These are phyloP conservation scores for Brassica incana DNA, from an alignment of 345 rosid genomes.

Conservation along the genomic window DNA sequence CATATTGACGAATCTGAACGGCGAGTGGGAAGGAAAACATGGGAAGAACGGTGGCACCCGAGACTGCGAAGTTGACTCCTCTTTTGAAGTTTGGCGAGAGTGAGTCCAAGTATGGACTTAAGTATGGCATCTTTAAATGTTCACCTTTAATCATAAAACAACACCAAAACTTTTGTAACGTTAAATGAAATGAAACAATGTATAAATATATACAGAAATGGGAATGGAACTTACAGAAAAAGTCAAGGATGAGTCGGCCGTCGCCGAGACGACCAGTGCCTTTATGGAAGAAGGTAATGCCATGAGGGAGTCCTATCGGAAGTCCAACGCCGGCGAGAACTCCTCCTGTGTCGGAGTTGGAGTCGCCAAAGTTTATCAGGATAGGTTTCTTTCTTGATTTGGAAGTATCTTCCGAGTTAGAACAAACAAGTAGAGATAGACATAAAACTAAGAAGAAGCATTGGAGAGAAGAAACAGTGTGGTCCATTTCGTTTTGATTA, in stretches of 20 bases:
- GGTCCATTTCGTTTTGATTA: constrained; percentile 4
- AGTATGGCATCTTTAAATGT: constrained; percentile 36
- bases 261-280: constrained; percentile 50
- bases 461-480: neutral
- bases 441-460: constrained; percentile 20
- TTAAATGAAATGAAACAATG: neutral
- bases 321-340: constrained; percentile 43
- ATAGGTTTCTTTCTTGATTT: constrained; percentile 37
- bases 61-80: constrained; percentile 51
- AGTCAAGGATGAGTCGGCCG: constrained; percentile 65
- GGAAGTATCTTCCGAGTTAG: neutral
- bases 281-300: constrained; percentile 50
- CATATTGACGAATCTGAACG: constrained; percentile 46
- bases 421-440: constrained; percentile 30
- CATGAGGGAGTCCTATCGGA: constrained; percentile 48
- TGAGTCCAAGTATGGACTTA: constrained; percentile 55
- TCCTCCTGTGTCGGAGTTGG: constrained; percentile 62
- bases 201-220: neutral
- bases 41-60: constrained; percentile 47
- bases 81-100: constrained; percentile 48
- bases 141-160: constrained; percentile 40
- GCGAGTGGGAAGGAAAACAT: constrained; percentile 37
- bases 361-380: constrained; percentile 57
- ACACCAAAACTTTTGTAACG: neutral
- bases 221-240: constrained; percentile 47